Evolutionary conservation across 2,329 filamentous ascomycete genomes (phyloP).

Genomic region (Ophioceras dolichostomum): DNA sequence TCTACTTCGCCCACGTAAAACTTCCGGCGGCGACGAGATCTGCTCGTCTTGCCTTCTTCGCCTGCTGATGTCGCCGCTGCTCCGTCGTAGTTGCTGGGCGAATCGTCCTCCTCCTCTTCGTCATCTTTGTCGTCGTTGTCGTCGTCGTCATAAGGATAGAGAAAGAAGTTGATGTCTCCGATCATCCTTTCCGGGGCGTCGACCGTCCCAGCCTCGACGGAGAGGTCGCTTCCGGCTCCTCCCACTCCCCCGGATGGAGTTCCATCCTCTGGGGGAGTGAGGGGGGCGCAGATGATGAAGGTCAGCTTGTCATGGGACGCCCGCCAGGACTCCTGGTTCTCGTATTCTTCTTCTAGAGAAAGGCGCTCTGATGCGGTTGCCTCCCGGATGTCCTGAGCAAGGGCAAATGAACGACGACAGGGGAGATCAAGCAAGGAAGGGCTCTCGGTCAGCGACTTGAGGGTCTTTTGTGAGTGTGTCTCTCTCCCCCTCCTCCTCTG

Average conservation of each 20-base stretch:
- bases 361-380: conserved; percentile 83
- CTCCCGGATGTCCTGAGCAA: conserved; percentile 55
- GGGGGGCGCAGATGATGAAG: conserved; percentile 65
- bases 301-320: conserved; percentile 76
- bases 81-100: not conserved
- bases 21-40: not conserved
- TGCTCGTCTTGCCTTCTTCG: no score
- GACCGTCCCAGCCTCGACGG: conserved; percentile 21
- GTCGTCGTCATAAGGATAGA: conserved; percentile 46
- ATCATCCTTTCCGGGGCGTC: conserved; percentile 50
- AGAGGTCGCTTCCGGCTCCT: not conserved
- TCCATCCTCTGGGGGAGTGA: conserved; percentile 1
- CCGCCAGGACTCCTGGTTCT: conserved; percentile 85
- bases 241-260: not conserved
- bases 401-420: no score
- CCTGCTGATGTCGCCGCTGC: not conserved
- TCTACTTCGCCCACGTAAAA: conserved; percentile 66
- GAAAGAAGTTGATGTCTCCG: conserved; percentile 73
- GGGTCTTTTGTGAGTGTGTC: no score
- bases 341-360: conserved; percentile 68
- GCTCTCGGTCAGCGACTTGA: not conserved
- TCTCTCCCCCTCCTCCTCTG: no score
- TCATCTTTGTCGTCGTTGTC: conserved; percentile 21
- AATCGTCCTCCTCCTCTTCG: conserved; percentile 8
- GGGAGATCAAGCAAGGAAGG: not conserved